These are phyloP conservation scores for Salix suchowensis DNA, from an alignment of 345 rosid species.

Conservation along the genomic window DNA sequence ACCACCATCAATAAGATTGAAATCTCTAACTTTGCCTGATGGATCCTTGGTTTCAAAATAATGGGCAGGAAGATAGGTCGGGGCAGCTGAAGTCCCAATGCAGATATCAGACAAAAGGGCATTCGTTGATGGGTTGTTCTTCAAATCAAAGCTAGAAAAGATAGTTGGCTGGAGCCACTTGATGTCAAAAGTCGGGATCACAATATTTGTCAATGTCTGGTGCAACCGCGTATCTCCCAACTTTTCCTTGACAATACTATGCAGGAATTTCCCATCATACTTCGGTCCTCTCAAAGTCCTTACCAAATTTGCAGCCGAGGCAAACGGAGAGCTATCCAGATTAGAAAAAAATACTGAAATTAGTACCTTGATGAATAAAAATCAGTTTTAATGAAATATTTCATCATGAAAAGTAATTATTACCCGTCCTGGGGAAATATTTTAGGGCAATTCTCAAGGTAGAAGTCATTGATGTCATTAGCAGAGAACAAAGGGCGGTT, in stretches of 20 bases:
- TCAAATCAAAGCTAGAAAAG: too few relatives aligned
- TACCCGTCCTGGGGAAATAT: constrained; percentile 11
- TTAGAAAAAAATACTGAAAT: not conserved
- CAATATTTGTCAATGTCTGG: constrained; percentile 26
- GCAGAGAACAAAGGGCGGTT: constrained; percentile 66
- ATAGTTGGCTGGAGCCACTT: too few relatives aligned
- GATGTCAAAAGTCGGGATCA: too few relatives aligned
- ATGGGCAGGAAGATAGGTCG: too few relatives aligned
- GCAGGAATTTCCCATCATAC: constrained; percentile 55
- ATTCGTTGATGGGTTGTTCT: too few relatives aligned
- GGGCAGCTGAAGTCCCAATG: too few relatives aligned
- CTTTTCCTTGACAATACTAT: constrained; percentile 32
- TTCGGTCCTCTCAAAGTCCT: constrained; percentile 56
- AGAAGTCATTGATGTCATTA: constrained; percentile 44
- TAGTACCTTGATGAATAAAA: not conserved
- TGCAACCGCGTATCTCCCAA: constrained; percentile 45
- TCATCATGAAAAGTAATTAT: not conserved
- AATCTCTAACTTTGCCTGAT: too few relatives aligned
- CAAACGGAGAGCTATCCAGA: constrained; percentile 11
- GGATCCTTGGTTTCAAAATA: too few relatives aligned
- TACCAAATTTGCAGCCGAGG: constrained; percentile 25
- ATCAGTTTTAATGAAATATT: not conserved
- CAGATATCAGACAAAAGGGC: too few relatives aligned
- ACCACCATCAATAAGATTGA: too few relatives aligned
- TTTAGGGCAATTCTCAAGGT: constrained; percentile 14